phyloP scores from a whole-genome alignment of 2,329 filamentous ascomycete species.

The Sporothrix humicola region DNA sequence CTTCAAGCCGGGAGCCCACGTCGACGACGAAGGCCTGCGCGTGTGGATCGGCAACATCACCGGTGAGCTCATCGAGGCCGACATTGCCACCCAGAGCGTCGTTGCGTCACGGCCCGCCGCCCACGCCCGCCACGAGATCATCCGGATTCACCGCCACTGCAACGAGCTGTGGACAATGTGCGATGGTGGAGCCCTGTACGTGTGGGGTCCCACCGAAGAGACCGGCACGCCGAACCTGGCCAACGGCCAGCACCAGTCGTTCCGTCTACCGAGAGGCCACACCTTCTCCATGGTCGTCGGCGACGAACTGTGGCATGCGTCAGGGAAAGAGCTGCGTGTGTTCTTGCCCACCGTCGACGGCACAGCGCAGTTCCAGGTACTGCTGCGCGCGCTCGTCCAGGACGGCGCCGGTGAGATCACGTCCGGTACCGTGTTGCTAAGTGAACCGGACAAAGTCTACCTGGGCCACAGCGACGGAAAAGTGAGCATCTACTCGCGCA shows the following conservation, averaged over 20 bases:
- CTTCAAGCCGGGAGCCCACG: constrained; percentile 81
- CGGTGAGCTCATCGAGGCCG: constrained; percentile 88
- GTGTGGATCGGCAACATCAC: constrained; percentile 90
- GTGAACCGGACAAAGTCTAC: constrained; percentile 79
- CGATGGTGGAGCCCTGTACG: constrained; percentile 81
- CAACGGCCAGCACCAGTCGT: constrained; percentile 72
- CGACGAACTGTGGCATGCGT: constrained; percentile 84
- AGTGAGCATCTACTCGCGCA: constrained; percentile 86
- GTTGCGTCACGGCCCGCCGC: constrained; percentile 71
- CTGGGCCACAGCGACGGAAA: constrained; percentile 94
- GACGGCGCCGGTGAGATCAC: constrained; percentile 84
- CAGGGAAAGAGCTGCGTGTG: constrained; percentile 84
- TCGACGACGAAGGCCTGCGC: constrained; percentile 78
- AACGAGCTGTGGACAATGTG: constrained; percentile 95
- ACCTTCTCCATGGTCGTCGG: constrained; percentile 89
- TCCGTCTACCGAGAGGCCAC: constrained; percentile 78
- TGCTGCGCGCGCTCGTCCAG: constrained; percentile 71
- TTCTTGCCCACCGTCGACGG: constrained; percentile 76
- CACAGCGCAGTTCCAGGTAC: constrained; percentile 74
- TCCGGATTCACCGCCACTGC: constrained; percentile 82
- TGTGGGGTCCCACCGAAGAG: constrained; percentile 80
- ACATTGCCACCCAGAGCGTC: constrained; percentile 75
- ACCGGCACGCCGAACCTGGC: constrained; percentile 72
- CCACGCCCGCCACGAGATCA: constrained; percentile 78
- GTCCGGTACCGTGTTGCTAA: constrained; percentile 76